A percentile compares a stretch with the other conserved stretches of the same genome.
Evolutionary conservation across 192 early-diverging fungal species (phyloP).

Genomic region (Jimgerdemannia lactiflua): DNA sequence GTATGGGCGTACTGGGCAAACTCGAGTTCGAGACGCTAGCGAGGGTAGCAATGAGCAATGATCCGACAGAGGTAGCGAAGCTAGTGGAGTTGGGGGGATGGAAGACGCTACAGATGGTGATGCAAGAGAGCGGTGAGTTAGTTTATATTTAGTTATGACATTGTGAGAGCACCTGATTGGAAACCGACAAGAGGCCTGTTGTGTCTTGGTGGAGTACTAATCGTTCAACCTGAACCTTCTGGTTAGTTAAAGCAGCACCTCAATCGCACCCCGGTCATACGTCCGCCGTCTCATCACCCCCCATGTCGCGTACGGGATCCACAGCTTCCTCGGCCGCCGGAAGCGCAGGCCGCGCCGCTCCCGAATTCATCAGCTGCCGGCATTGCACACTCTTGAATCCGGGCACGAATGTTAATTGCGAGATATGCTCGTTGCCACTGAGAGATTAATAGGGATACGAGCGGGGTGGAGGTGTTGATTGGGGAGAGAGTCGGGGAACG

Average conservation of each 20-base stretch:
- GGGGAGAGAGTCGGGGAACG: no score
- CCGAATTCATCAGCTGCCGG: constrained; percentile 43
- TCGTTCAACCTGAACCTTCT: constrained; percentile 1
- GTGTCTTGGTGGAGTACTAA: background rate
- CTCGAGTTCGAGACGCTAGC: constrained; percentile 53
- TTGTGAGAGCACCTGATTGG: no score
- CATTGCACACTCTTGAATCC: constrained; percentile 84
- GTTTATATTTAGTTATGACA: no score
- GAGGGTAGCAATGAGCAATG: constrained; percentile 31
- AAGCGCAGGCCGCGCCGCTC: background rate
- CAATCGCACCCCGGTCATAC: background rate
- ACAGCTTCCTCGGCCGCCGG: background rate
- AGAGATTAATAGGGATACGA: background rate
- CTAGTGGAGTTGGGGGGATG: constrained; percentile 56
- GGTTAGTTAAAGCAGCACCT: background rate
- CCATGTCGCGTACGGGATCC: constrained; percentile 17
- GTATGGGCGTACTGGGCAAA: constrained; percentile 61
- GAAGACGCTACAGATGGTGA: constrained; percentile 66
- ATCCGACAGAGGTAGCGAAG: constrained; percentile 20
- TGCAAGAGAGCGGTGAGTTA: constrained; percentile 45
- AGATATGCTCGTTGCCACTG: constrained; percentile 81
- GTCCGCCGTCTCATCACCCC: background rate
- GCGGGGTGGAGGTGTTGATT: no score
- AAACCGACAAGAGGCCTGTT: background rate
- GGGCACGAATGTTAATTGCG: constrained; percentile 57